Percentiles rank a stretch among this genome's conserved stretches.
phyloP scores from a whole-genome alignment of 768 basidiomycete genomes.

The Calvatia gigantea region DNA sequence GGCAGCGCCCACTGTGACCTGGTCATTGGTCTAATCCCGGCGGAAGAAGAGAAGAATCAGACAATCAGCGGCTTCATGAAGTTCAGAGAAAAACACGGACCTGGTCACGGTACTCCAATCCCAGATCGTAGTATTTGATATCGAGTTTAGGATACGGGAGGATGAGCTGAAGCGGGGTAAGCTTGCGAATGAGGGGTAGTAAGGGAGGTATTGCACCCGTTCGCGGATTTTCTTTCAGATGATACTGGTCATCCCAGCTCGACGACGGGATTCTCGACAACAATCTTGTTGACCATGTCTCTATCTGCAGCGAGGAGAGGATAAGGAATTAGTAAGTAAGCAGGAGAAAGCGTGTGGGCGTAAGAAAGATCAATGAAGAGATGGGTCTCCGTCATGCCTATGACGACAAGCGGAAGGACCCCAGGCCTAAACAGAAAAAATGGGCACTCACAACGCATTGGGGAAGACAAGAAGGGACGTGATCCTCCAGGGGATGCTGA shows the following conservation, averaged over 20 bases:
- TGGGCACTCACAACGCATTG: slow-evolving; percentile 6
- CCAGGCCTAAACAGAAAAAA: background rate
- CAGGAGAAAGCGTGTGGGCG: background rate
- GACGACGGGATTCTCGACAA: slow-evolving; percentile 84
- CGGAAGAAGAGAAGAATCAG: background rate
- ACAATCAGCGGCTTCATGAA: background rate
- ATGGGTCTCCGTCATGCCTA: background rate
- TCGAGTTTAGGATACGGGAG: slow-evolving; percentile 92
- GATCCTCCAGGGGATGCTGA: background rate
- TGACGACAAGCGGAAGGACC: background rate
- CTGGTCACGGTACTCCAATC: slow-evolving; percentile 88
- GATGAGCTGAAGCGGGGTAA: slow-evolving; percentile 62
- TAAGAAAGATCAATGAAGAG: background rate
- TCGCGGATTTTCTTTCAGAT: slow-evolving; percentile 98
- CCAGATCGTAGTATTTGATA: slow-evolving; percentile 99
- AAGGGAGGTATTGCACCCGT: slow-evolving; percentile 54
- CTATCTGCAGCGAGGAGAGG: background rate
- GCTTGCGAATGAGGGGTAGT: background rate
- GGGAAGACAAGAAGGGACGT: slow-evolving; percentile 6
- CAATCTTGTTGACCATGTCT: slow-evolving; percentile 56
- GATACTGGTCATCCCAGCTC: slow-evolving; percentile 98
- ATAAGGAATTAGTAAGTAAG: background rate
- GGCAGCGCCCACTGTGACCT: slow-evolving; percentile 90
- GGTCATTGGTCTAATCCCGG: slow-evolving; percentile 74
- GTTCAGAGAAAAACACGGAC: slow-evolving; percentile 34